Conservation (phyloP, 768 basidiomycete species). For the Phanerodontia chrysosporium region DNA sequence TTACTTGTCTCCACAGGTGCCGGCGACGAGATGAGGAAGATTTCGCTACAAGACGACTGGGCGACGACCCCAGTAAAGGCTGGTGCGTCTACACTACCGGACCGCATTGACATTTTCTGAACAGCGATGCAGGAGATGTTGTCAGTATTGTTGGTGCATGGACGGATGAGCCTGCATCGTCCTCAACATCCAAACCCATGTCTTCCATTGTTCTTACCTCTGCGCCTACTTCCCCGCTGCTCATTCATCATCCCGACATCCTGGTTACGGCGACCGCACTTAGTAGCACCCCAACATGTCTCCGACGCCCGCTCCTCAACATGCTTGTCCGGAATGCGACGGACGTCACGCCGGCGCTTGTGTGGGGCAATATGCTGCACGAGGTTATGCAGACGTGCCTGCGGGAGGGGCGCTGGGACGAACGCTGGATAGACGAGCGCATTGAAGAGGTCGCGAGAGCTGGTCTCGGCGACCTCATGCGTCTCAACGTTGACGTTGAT, state of each 20-base stretch:
- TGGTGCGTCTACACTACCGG: conserved; percentile 39
- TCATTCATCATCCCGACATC: conserved; percentile 90
- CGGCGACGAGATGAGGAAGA: conserved; percentile 35
- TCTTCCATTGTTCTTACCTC: conserved; percentile 56
- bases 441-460: conserved; percentile 53
- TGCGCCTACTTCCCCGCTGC: conserved; percentile 45
- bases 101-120: background rate
- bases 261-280: conserved; percentile 89
- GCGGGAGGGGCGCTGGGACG: conserved; percentile 55
- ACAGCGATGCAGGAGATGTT: conserved; percentile 56
- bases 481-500: conserved; percentile 52
- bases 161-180: conserved; percentile 25
- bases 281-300: conserved; percentile 77
- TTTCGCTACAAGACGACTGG: conserved; percentile 81
- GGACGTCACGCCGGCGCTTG: conserved; percentile 59
- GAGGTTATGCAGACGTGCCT: conserved; percentile 86
- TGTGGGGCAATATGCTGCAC: conserved; percentile 94
- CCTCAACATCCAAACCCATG: conserved; percentile 32
- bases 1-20: conserved; percentile 45
- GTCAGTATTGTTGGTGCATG: conserved; percentile 69
- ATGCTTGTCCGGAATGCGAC: conserved; percentile 53
- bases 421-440: conserved; percentile 52
- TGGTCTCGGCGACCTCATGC: conserved; percentile 58
- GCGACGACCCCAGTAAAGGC: conserved; percentile 51
- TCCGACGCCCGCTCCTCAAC: conserved; percentile 81